A percentile compares a stretch with the other conserved stretches of the same genome.
These are phyloP conservation scores for Cantharellus anzutake DNA, from an alignment of 768 basidiomycete genomes.

Conservation along the genomic window DNA sequence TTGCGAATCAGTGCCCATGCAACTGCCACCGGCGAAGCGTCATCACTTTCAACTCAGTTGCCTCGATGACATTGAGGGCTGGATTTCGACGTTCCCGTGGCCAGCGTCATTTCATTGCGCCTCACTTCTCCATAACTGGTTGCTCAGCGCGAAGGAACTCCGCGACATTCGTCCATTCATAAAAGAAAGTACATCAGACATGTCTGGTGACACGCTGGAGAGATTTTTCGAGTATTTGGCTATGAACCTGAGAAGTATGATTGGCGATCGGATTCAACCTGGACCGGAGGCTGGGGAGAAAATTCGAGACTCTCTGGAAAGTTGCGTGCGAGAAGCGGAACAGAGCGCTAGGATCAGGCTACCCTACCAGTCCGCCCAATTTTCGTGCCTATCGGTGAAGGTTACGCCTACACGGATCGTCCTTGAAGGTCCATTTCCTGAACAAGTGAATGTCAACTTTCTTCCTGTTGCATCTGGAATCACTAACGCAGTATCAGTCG, in stretches of 20 bases:
- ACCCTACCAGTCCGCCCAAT: conserved; percentile 18
- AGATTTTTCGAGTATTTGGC: conserved; percentile 4
- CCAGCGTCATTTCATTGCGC: conserved; percentile 3
- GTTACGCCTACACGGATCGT: conserved; percentile 57
- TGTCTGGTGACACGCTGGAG: background rate
- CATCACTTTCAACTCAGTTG: background rate
- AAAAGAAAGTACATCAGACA: background rate
- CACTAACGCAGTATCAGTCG: conserved; percentile 33
- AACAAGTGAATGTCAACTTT: background rate
- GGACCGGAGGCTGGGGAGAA: background rate
- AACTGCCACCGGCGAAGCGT: background rate
- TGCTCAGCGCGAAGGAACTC: conserved; percentile 3
- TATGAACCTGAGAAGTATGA: background rate
- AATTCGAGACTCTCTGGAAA: background rate
- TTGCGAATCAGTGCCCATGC: background rate
- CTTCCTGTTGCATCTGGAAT: conserved; percentile 1
- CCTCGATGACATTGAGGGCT: background rate
- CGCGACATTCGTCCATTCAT: background rate
- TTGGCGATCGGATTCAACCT: background rate
- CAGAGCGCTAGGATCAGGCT: background rate
- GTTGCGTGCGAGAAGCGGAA: background rate
- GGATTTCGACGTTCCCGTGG: conserved; percentile 3
- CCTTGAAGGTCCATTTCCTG: conserved; percentile 50
- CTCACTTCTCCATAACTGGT: background rate
- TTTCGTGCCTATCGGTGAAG: conserved; percentile 56